These are phyloP conservation scores for Myxozyma sirexii DNA, from an alignment of 805 yeast species.

Conservation along the genomic window DNA sequence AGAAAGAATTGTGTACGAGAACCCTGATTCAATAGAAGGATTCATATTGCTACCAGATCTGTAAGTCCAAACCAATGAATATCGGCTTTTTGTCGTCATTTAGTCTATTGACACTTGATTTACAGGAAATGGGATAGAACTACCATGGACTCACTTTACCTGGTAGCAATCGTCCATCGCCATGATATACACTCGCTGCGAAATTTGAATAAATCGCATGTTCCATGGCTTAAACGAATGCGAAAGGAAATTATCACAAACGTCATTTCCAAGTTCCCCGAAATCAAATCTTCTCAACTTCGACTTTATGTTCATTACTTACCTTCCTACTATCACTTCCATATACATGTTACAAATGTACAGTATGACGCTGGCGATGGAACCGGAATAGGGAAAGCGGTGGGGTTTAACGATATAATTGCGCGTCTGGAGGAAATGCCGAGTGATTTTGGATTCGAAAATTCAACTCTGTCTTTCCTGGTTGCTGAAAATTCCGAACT, in stretches of 20 bases:
- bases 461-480: conserved; percentile 62
- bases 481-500: conserved; percentile 78
- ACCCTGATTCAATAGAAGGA: conserved; percentile 56
- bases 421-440: conserved; percentile 63
- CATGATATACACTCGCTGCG: conserved; percentile 71
- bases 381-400: conserved; percentile 80
- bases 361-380: conserved; percentile 64
- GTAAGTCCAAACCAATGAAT: conserved; percentile 41
- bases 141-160: conserved; percentile 67
- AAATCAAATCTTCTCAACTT: conserved; percentile 56
- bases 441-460: conserved; percentile 55
- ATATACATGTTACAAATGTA: conserved; percentile 82
- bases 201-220: conserved; percentile 65
- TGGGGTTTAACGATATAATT: conserved; percentile 77
- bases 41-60: conserved; percentile 87
- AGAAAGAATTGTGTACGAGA: conserved; percentile 73
- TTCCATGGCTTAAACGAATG: conserved; percentile 58
- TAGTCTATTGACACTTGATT: not conserved
- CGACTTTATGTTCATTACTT: conserved; percentile 86
- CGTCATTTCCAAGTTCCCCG: conserved; percentile 51
- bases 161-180: conserved; percentile 74
- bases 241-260: conserved; percentile 50
- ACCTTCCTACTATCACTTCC: conserved; percentile 95
- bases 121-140: conserved; percentile 79
- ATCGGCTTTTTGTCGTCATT: not conserved